Evolutionary conservation across 208 protist genomes (phyloP), one percentile per base, ranked within the genome.

Genomic region (Trypanosoma grayi): DNA sequence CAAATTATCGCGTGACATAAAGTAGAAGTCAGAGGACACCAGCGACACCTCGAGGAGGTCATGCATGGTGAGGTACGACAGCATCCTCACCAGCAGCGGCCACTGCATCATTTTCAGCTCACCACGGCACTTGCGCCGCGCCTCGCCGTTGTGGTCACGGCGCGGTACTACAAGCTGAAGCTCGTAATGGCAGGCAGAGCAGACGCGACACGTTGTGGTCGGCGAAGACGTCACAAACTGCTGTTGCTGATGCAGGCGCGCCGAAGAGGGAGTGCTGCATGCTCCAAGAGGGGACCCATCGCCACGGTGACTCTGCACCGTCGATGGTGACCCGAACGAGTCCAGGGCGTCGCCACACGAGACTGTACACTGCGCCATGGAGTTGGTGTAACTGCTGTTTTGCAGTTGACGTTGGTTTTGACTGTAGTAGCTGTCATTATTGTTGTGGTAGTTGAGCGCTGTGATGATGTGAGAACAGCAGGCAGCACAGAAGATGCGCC

Each of bases 51-150:
- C 81, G 16, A 67, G 45, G 11, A 94, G 61, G 41, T 89, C 82
- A 22, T 37, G 52, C 46, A 87, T 73, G 28, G 66, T 63, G 5
- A 94, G 56, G 56, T 79, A 94, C 33, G 56, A 81, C 53, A 94
- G 58, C 31, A 94, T 72, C 53, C 84, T 87, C 27, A 94, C 75
- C 18, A 94, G 47, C 2, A 94, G 72, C 13, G 64, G 66, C 34
- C 83, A 76, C 61, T 94, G 87, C 8, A 90, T 53, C 76, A 92
- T 81, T 63, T 94, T 94, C 41, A 94, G 61, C 59, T 94, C 83
- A 2, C 87, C 87, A 40, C 87, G 81, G 59, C 85, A 85, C 46
- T 77, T 84, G 16, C 87, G 84, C 11, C 87, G 84, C 59, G 47
- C 31, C 46, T 81, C 75, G 14, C 87, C 85, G 33, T 73, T 79